Percentiles rank a stretch among this genome's conserved stretches.
Evolutionary conservation across 768 basidiomycete species (phyloP).

Genomic region (Zangia roseola): DNA sequence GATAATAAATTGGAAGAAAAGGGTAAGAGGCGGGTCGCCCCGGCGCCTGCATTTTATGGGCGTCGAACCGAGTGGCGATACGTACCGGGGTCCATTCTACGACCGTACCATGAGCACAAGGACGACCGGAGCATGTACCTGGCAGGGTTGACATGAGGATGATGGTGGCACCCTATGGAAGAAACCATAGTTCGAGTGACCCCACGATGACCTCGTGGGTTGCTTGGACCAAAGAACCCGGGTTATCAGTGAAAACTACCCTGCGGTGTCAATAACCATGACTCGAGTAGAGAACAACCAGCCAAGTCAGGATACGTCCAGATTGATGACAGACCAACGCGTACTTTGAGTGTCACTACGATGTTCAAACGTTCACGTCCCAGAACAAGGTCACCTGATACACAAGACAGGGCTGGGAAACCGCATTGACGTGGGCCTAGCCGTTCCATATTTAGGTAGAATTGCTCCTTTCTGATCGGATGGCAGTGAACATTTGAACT

Average conservation of each 20-base stretch:
- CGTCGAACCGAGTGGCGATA: not conserved
- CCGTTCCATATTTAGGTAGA: not conserved
- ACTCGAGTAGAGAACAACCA: too few relatives aligned
- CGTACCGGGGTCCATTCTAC: not conserved
- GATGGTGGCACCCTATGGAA: not conserved
- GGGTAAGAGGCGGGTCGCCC: not conserved
- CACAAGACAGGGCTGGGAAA: not conserved
- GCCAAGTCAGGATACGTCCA: too few relatives aligned
- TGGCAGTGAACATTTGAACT: too few relatives aligned
- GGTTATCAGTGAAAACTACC: too few relatives aligned
- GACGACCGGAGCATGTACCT: not conserved
- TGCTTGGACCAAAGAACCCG: too few relatives aligned
- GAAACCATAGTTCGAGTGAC: too few relatives aligned
- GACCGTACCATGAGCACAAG: not conserved
- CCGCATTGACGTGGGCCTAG: not conserved
- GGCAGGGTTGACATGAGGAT: not conserved
- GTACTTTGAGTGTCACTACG: too few relatives aligned
- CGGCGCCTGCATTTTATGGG: slow-evolving; percentile 6
- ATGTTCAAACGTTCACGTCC: too few relatives aligned
- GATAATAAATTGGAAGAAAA: not conserved
- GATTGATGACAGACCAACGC: too few relatives aligned
- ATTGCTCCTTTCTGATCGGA: not conserved
- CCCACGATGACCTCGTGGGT: too few relatives aligned
- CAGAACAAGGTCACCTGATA: not conserved
- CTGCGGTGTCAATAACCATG: too few relatives aligned